Base-by-base conservation (phyloP, 352 stramenopile species). In the Paralagenidium karlingii region DNA sequence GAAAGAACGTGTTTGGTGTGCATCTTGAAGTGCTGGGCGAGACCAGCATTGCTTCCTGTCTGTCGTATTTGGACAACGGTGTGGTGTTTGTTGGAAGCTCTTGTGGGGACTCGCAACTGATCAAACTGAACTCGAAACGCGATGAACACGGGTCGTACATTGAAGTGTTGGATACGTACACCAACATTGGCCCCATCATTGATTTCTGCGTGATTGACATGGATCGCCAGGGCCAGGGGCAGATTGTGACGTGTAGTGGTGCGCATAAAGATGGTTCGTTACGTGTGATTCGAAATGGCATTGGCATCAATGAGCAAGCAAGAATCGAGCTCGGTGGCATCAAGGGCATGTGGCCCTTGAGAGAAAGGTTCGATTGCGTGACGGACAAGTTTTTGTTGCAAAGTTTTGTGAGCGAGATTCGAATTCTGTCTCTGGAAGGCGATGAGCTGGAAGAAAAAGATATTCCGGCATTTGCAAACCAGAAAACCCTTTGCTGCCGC, bases 141-240 rank as follows among this genome's bases (percentile, higher is more conserved):
- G 80, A 93, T 40, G 69, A 86, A 16, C 51, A 68, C n/a, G 74
- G 55, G 42, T 94, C 51, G 7, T 96, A 97, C 56, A 51, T 98
- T 19, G 74, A 94, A 44, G 77, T 98, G 0, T 58, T 98, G 34
- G 94, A 98, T 58, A 94, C 92, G 41, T 99, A 98, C 47, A 82
- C 86, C 12, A 98, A 98, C 51, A 71, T 99, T 37, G 95, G 94
- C 5, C 96, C 96, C 7, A 99, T 99, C 66, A 85, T 98, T 11
- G 96, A 99, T 55, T 98, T 99, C 64, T 96, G 93, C 58, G 73
- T 99, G 15, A 94, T 97, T 53, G 89, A 97, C 43, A 70, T 96
- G 13, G 89, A 96, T 45, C 75, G 87, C 3, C 86, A 97, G 45
- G 77, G 80, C 7, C 94, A 98, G 55, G 88, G 83, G 2, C 84